These are phyloP conservation scores for Ascochyta rabiei DNA, from an alignment of 2,329 filamentous ascomycete species.

Conservation along the genomic window DNA sequence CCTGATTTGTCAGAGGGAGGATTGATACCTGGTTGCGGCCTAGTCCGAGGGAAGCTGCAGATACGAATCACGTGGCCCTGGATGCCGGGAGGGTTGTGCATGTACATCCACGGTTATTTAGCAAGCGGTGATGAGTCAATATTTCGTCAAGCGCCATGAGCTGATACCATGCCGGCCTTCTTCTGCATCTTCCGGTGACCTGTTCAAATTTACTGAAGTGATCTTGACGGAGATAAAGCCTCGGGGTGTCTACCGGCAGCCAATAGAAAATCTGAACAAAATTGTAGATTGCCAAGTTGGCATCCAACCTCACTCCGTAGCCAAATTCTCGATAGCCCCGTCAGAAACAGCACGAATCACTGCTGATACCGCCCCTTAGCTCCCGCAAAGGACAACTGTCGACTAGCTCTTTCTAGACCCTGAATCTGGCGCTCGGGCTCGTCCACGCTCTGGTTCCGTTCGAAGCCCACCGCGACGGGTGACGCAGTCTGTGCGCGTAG, in stretches of 20 bases:
- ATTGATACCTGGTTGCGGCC: constrained; percentile 23
- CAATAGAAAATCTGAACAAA: constrained; percentile 9
- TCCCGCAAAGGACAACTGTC: background rate
- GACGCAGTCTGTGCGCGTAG: constrained; percentile 16
- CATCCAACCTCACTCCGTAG: constrained; percentile 17
- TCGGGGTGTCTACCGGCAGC: constrained; percentile 1
- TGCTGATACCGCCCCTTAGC: constrained; percentile 14
- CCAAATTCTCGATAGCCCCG: constrained; percentile 13
- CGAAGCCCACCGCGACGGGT: constrained; percentile 1
- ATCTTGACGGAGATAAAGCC: background rate
- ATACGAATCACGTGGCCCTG: constrained; percentile 24
- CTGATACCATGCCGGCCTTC: background rate
- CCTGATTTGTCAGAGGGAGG: constrained; percentile 32
- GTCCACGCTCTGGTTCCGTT: background rate
- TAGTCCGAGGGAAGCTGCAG: constrained; percentile 26
- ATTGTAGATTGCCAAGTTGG: constrained; percentile 12
- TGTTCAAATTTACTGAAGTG: background rate
- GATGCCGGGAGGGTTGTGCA: constrained; percentile 11
- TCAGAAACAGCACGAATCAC: constrained; percentile 15
- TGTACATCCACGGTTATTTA: background rate
- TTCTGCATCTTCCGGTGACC: background rate
- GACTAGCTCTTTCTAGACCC: constrained; percentile 15
- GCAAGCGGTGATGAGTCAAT: background rate
- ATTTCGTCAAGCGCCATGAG: background rate
- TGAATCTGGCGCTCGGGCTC: background rate